Evolutionary conservation across 2,329 filamentous ascomycete species (phyloP).

Genomic region (Scopulariopsis brevicaulis): DNA sequence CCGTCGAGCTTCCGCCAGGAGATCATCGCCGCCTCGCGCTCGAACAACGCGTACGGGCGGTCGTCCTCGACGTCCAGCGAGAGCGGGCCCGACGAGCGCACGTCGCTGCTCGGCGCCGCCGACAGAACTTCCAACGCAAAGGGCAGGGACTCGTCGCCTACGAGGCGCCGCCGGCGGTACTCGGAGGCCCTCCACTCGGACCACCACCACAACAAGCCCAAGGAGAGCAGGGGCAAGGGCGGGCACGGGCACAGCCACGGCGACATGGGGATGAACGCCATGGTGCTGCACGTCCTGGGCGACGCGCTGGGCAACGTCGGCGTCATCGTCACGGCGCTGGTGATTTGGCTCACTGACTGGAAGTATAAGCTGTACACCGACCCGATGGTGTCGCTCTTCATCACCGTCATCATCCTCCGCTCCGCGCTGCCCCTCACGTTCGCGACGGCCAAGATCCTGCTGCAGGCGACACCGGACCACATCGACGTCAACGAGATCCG

Average conservation of each 20-base stretch:
- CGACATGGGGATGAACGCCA: conserved; percentile 92
- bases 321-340: conserved; percentile 69
- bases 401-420: conserved; percentile 67
- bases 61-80: conserved; percentile 27
- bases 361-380: conserved; percentile 79
- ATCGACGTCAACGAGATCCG: conserved; percentile 84
- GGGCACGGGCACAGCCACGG: conserved; percentile 67
- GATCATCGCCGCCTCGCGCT: conserved; percentile 62
- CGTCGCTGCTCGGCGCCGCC: conserved; percentile 27
- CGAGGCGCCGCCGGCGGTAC: conserved; percentile 25
- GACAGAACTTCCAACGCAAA: conserved; percentile 27
- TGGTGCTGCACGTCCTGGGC: conserved; percentile 66
- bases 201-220: conserved; percentile 75
- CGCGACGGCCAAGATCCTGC: conserved; percentile 74
- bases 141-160: neutral
- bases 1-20: conserved; percentile 85
- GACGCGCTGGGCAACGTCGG: conserved; percentile 81
- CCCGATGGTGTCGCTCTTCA: conserved; percentile 84
- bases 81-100: conserved; percentile 38
- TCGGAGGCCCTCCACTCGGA: conserved; percentile 48
- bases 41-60: conserved; percentile 11
- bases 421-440: conserved; percentile 70
- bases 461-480: conserved; percentile 87
- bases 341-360: conserved; percentile 86
- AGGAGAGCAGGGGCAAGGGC: conserved; percentile 39